Evolutionary conservation across 2,329 filamentous ascomycete species (phyloP), one percentile per base, ranked within the genome.

Genomic region (Epichloe baconii): DNA sequence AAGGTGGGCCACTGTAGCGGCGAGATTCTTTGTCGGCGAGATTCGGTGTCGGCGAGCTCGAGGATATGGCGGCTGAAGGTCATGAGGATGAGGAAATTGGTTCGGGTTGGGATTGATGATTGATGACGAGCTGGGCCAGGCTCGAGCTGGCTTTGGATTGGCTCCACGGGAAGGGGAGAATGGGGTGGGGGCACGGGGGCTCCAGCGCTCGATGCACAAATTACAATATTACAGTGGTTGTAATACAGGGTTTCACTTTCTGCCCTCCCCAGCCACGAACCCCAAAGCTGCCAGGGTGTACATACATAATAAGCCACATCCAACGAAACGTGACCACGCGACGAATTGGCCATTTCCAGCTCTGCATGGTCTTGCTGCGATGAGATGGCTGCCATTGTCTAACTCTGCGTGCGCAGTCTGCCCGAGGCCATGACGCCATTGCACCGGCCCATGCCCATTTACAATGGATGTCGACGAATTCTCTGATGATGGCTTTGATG

Each of bases 401-500:
- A 14, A 26, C 46, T 12, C 23, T n/a, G 21, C 11, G 34, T 35
- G 35, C 31, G 6, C 48, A 26, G 31, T 40, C 19, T 19, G 15
- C 23, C 26, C 5, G 51, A 52, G 38, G 47, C 54, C 49, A 59
- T 54, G 58, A 54, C 37, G 47, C 38, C 49, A 23, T 37, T 26
- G 21, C 34, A 34, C 14, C 41, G 51, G 45, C 48, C 55, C 59
- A 55, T 55, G 45, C 48, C 56, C 59, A 55, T 55, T 51, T 55
- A 56, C 49, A 52, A 70, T 70, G 67, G 66, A 68, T 52, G 52
- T 68, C 68, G 78, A 82, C 67, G 76, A 79, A 54, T 83, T 80
- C 61, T 78, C 74, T 53, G 81, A 83, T 62, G 80, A 82, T 61
- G 79, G 74, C 54, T 71, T 85, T 57, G 79, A 85, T 62, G 71